Evolutionary conservation across 2,329 filamentous ascomycete genomes (phyloP).

Genomic region (Didymella lethalis): DNA sequence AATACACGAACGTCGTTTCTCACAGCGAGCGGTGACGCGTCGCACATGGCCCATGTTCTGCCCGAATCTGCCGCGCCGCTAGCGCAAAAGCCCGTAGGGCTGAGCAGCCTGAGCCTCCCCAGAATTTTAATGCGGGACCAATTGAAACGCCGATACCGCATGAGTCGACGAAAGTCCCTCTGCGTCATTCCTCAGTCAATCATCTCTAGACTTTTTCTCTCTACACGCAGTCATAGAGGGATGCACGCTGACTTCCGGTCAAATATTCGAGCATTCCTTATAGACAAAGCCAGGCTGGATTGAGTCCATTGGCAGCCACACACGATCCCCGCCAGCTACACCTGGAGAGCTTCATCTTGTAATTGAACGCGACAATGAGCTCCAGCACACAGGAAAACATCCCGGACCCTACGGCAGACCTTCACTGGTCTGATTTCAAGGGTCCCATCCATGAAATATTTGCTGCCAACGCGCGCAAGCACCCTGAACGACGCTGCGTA

Average conservation of each 20-base stretch:
- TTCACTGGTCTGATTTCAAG: conserved; percentile 71
- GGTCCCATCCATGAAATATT: conserved; percentile 78
- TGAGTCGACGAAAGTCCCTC: conserved; percentile 32
- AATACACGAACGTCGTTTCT: conserved; percentile 2
- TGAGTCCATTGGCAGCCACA: conserved; percentile 15
- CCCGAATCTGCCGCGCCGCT: conserved; percentile 12
- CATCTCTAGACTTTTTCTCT: conserved; percentile 13
- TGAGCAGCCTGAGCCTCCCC: conserved; percentile 23
- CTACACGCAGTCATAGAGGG: conserved; percentile 13
- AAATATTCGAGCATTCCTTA: background rate
- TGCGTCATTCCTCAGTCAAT: conserved; percentile 30
- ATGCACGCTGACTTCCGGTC: conserved; percentile 8
- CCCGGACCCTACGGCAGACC: conserved; percentile 72
- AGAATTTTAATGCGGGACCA: conserved; percentile 30
- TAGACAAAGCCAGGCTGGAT: conserved; percentile 15
- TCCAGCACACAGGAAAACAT: conserved; percentile 44
- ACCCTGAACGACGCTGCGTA: conserved; percentile 74
- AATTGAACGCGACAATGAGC: conserved; percentile 41
- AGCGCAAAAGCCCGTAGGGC: conserved; percentile 27
- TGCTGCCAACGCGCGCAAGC: conserved; percentile 67
- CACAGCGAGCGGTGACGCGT: conserved; percentile 25
- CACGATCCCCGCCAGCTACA: conserved; percentile 7
- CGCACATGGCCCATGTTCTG: conserved; percentile 13
- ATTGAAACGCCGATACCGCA: conserved; percentile 42
- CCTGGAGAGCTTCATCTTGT: conserved; percentile 18